Evolutionary conservation across 2,329 filamentous ascomycete species (phyloP), one percentile per base, ranked within the genome.

Genomic region (Fusarium tanahbumbuense): DNA sequence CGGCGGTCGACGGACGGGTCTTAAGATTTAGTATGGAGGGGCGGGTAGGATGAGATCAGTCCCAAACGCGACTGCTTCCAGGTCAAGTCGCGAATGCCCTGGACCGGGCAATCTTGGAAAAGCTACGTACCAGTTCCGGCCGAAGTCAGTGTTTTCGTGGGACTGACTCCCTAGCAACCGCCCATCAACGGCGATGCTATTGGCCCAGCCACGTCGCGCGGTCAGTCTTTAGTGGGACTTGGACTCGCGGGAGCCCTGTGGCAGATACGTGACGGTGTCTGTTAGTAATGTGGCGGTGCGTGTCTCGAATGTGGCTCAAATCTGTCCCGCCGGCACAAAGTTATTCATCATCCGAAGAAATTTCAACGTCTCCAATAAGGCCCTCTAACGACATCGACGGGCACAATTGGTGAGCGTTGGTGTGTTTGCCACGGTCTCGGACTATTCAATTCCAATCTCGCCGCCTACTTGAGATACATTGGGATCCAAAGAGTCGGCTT

Each of bases 151-250:
- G 62, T 66, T 66, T 66, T 67, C 45, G 30, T 53, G 64, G 64
- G 40, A 22, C 57, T 45, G 16, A 11, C 50, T 34, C 50, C 64
- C 28, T 66, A 32, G 63, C 63, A 87, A 88, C 86, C 76, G 78
- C 85, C 72, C 78, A 73, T 86, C 87, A 90, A 90, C 88, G 53
- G 76, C 10, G 9, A 16, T 72, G 25, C 78, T 57, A 86, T 87
- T 87, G 84, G 85, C 42, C 66, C 63, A 71, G 56, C 68, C 64
- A 50, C 67, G 56, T 55, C 62, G 64, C 68, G 68, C 67, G 67
- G 30, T 63, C 60, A 70, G 16, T 30, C 18, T 50, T 50, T 44
- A 53, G 47, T 41, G 62, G 46, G 57, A 53, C 23, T 16, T 20
- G 10, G 5, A 22, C n/a, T 41, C 23, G 40, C 42, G 60, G 37